phyloP scores from a whole-genome alignment of 805 yeast genomes.

The Pichia manshurica region DNA sequence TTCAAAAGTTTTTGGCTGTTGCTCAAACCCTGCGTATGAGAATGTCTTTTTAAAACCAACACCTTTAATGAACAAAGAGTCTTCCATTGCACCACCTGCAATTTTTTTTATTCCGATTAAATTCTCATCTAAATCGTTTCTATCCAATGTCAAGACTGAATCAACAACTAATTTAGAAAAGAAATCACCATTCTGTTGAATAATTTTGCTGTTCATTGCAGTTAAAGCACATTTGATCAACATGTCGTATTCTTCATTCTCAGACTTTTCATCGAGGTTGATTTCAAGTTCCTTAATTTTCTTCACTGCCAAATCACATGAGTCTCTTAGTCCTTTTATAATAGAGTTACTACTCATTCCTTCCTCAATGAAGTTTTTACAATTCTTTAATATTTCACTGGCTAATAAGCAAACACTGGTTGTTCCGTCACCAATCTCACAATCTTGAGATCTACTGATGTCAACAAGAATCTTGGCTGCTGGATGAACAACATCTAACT shows the following conservation, averaged over 20 bases:
- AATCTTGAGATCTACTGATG: conserved; percentile 93
- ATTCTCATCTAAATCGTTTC: conserved; percentile 76
- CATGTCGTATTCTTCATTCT: conserved; percentile 58
- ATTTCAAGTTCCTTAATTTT: conserved; percentile 72
- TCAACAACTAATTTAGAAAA: conserved; percentile 97
- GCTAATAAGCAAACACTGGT: conserved; percentile 93
- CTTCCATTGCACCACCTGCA: conserved; percentile 95
- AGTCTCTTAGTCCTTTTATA: conserved; percentile 79
- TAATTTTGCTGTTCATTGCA: conserved; percentile 94
- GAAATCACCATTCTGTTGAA: conserved; percentile 78
- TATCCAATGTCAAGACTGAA: conserved; percentile 85
- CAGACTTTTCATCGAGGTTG: conserved; percentile 46
- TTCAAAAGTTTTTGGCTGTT: conserved; percentile 82
- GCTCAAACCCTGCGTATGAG: conserved; percentile 97
- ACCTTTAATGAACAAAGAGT: conserved; percentile 81
- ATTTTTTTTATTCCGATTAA: conserved; percentile 92
- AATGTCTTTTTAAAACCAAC: conserved; percentile 97
- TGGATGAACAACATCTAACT: conserved; percentile 94
- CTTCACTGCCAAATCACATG: conserved; percentile 69
- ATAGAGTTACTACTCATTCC: conserved; percentile 90
- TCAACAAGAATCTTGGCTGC: conserved; percentile 96
- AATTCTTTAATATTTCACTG: conserved; percentile 89
- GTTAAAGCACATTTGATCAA: conserved; percentile 92
- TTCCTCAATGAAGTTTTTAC: conserved; percentile 88
- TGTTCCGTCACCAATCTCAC: conserved; percentile 98